phyloP scores from a whole-genome alignment of 176 grass and related monocot species.

The Calamus simplicifolius region DNA sequence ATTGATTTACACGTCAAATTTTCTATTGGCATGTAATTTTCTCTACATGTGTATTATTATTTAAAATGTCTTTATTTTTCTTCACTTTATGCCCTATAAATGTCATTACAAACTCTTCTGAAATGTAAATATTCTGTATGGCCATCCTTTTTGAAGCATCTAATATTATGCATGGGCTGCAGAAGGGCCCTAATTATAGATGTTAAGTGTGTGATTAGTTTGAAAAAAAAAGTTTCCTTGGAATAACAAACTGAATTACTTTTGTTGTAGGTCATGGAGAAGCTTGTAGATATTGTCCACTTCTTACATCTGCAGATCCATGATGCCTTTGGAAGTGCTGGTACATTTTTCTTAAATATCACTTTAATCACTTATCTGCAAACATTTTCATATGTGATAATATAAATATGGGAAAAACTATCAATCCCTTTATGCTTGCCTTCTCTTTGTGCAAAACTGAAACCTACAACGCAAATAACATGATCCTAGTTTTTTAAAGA shows the following conservation, averaged over 20 bases:
- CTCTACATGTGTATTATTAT: neutral
- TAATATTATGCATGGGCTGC: too few relatives aligned
- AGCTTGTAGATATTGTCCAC: slow-evolving; percentile 77
- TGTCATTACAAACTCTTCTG: too few relatives aligned
- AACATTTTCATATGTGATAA: neutral
- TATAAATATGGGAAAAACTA: too few relatives aligned
- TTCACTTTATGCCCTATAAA: too few relatives aligned
- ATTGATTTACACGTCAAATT: neutral
- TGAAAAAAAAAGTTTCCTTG: neutral
- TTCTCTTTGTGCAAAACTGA: too few relatives aligned
- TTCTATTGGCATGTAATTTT: too few relatives aligned
- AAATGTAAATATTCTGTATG: too few relatives aligned
- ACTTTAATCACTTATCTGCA: neutral
- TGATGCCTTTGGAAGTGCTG: slow-evolving; percentile 41
- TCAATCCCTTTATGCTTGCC: too few relatives aligned
- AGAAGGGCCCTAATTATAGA: neutral
- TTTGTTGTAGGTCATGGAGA: slow-evolving; percentile 66
- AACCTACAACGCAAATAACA: too few relatives aligned
- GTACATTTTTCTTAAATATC: slow-evolving; percentile 30
- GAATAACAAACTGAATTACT: neutral
- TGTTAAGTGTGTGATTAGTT: neutral
- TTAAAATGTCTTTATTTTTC: neutral
- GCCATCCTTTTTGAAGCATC: too few relatives aligned
- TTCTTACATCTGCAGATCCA: slow-evolving; percentile 83
- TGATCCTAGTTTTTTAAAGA: too few relatives aligned